Evolutionary conservation across 2,329 filamentous ascomycete genomes (phyloP), one percentile per base, ranked within the genome.

Genomic region (Neospermospora avenae): DNA sequence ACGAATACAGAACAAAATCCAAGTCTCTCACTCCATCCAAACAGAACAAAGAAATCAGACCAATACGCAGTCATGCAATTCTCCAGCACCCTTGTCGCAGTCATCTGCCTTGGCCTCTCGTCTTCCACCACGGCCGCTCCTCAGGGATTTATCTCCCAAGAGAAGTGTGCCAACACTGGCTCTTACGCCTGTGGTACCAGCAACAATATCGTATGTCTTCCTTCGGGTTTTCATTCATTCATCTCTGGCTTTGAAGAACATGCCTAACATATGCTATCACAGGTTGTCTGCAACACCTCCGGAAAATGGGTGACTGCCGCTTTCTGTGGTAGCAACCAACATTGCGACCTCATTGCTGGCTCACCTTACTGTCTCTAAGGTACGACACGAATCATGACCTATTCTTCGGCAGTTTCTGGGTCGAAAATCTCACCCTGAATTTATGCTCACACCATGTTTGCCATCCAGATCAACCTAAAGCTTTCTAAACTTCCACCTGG

Each of bases 271-370:
- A 7, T 16, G 3, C 10, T 49, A 6, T 7, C 8, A 51, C 22
- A 51, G 48, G 18, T 51, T 16, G 48, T 51, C 18, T 51, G 48
- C 48, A 51, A 37, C 13, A 31, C 16, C 18, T 34, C 48, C 28
- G 48, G 48, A n/a, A 51, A 37, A 31, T 51, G 48, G 48, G 48
- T 51, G 13, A 37, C 31, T 20, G 48, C 48, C 20, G 48, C 48
- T 51, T 22, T 22, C 31, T 51, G 48, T 10, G 48, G 48, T 8
- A 24, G 48, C 31, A 37, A 22, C 48, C 48, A 51, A 20, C 48
- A 24, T 28, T 51, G 48, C 22, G 28, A 8, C 22, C 22, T 51
- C 8, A 13, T 51, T 22, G 48, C 18, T 51, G 48, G 48, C n/a
- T 18, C 35, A 16, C 48, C 48, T 22, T 31, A 51, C 31, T 51